These are phyloP conservation scores for Balamuthia mandrillaris DNA, from an alignment of 208 protist species.

Conservation along the genomic window DNA sequence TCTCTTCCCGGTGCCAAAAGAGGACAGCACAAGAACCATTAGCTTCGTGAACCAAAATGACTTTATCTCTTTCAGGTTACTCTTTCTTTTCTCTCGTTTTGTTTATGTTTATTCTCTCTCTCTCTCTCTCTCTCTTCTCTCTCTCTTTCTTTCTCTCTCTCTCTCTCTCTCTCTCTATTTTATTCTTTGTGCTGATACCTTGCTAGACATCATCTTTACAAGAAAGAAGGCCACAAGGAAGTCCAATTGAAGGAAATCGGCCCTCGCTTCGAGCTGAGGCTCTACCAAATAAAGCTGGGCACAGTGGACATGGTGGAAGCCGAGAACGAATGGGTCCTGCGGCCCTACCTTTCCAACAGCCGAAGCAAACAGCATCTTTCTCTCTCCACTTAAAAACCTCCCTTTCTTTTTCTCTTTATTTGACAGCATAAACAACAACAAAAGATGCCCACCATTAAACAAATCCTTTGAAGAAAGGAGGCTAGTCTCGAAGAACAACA, in stretches of 20 bases:
- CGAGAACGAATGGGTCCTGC: conserved; percentile 96
- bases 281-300: conserved; percentile 93
- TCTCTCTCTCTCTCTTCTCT: no score
- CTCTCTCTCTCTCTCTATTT: no score
- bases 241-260: conserved; percentile 95
- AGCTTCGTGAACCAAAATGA: conserved; percentile 98
- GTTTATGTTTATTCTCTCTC: conserved; percentile 33
- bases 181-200: no score
- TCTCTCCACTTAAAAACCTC: no score
- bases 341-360: conserved; percentile 97
- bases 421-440: no score
- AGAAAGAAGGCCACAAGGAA: conserved; percentile 72
- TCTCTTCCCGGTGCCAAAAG: conserved; percentile 96
- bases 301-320: conserved; percentile 90
- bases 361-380: conserved; percentile 76
- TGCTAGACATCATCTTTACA: conserved; percentile 89
- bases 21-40: conserved; percentile 89
- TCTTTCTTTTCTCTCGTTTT: neutral
- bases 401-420: no score
- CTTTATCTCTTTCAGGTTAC: conserved; percentile 94
- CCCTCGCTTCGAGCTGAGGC: conserved; percentile 95
- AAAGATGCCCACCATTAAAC: no score
- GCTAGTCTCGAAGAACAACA: no score
- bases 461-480: no score
- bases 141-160: no score